These are phyloP conservation scores for Magnolia sinica DNA, from an alignment of 164 flowering plant genomes.

Conservation along the genomic window DNA sequence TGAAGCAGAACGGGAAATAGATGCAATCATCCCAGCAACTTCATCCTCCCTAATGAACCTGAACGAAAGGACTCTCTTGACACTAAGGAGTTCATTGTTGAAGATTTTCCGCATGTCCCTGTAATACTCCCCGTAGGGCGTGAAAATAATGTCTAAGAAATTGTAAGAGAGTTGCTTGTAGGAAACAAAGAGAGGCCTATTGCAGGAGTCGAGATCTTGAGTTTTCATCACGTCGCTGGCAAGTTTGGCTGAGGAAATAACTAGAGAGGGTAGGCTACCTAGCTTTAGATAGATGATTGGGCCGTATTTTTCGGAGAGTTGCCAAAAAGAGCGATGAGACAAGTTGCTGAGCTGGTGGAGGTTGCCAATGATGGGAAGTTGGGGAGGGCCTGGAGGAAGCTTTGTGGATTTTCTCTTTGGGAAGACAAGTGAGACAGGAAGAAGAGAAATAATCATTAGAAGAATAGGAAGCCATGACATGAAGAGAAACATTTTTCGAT, in stretches of 20 bases:
- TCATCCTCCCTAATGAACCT: slow-evolving; percentile 12
- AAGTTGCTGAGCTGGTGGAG: not conserved
- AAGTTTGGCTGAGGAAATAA: slow-evolving; percentile 20
- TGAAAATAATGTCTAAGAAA: slow-evolving; percentile 15
- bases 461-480: not conserved
- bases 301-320: slow-evolving; percentile 17
- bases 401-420: not conserved
- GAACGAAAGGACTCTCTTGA: slow-evolving; percentile 16
- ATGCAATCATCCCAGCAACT: slow-evolving; percentile 6
- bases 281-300: slow-evolving; percentile 20
- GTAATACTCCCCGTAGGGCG: slow-evolving; percentile 26
- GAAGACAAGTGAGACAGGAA: not conserved
- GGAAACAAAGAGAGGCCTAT: slow-evolving; percentile 14
- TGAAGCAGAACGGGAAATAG: slow-evolving; percentile 1
- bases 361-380: slow-evolving; percentile 1
- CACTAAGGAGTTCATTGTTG: slow-evolving; percentile 11
- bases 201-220: slow-evolving; percentile 12
- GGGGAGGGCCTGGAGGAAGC: not conserved
- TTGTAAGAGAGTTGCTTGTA: not conserved
- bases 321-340: not conserved
- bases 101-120: slow-evolving; percentile 24
- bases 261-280: slow-evolving; percentile 16
- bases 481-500: not conserved
- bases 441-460: not conserved
- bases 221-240: slow-evolving; percentile 21